phyloP scores from a whole-genome alignment of 108 stramenopile genomes.

The Chaetoceros tenuissimus region DNA sequence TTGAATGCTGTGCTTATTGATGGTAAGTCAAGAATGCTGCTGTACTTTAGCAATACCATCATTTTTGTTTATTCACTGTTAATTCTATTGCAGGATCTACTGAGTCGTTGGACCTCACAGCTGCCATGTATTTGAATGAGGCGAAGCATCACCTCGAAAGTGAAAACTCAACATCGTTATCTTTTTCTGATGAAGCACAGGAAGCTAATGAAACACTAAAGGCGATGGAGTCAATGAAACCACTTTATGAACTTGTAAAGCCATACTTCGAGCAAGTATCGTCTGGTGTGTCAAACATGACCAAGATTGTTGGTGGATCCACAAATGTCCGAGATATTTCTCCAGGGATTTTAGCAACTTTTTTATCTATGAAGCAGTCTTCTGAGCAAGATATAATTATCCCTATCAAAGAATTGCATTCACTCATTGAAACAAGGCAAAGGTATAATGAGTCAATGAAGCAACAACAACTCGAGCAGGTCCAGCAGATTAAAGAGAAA shows the following conservation, averaged over 20 bases:
- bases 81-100: slow-evolving; percentile 12
- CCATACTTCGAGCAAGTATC: slow-evolving; percentile 40
- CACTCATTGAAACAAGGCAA: slow-evolving; percentile 28
- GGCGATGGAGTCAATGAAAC: slow-evolving; percentile 27
- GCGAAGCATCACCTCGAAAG: not conserved
- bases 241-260: slow-evolving; percentile 38
- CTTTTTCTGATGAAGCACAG: not conserved
- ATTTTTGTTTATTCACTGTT: not conserved
- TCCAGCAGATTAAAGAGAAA: slow-evolving; percentile 28
- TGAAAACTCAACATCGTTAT: not conserved
- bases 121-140: slow-evolving; percentile 2
- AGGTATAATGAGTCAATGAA: slow-evolving; percentile 31
- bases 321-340: slow-evolving; percentile 35
- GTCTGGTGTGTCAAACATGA: slow-evolving; percentile 47
- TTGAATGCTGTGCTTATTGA: slow-evolving; percentile 37
- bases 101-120: slow-evolving; percentile 52
- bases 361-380: slow-evolving; percentile 41
- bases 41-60: not conserved
- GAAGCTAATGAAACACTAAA: slow-evolving; percentile 24
- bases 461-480: slow-evolving; percentile 35
- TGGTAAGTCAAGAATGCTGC: slow-evolving; percentile 42
- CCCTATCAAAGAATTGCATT: slow-evolving; percentile 57
- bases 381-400: slow-evolving; percentile 56
- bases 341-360: slow-evolving; percentile 51
- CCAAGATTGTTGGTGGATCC: slow-evolving; percentile 57